Percentiles rank a stretch among this genome's conserved stretches.
Evolutionary conservation across 78 protist genomes (phyloP).

Genomic region (Dictyostelium purpureum): DNA sequence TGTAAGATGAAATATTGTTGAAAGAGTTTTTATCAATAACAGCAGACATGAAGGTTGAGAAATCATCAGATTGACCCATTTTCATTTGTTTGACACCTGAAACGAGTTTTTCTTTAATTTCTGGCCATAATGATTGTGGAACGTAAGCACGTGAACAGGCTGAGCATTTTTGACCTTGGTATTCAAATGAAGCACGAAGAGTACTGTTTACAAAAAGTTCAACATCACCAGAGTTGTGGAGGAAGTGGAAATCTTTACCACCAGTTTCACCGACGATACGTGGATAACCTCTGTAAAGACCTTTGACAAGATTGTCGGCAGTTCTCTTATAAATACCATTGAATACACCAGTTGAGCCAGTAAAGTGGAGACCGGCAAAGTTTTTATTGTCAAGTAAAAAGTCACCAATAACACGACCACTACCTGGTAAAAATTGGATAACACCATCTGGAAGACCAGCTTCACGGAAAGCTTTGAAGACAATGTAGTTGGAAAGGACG

Average conservation of each 20-base stretch:
- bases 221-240: conserved; percentile 83
- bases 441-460: conserved; percentile 98
- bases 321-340: conserved; percentile 72
- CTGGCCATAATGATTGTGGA: conserved; percentile 88
- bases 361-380: conserved; percentile 94
- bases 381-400: conserved; percentile 35
- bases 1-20: conserved; percentile 83
- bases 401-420: conserved; percentile 79
- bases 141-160: conserved; percentile 94
- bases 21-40: conserved; percentile 94
- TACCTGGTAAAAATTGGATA: conserved; percentile 92
- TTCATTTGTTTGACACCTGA: conserved; percentile 47
- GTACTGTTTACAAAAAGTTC: conserved; percentile 76
- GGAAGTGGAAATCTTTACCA: conserved; percentile 97
- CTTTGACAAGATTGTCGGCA: conserved; percentile 78
- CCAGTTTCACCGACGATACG: conserved; percentile 97
- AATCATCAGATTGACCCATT: conserved; percentile 89
- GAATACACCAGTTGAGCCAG: conserved; percentile 94
- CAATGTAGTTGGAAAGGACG: conserved; percentile 82
- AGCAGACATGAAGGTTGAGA: conserved; percentile 84
- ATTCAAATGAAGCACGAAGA: conserved; percentile 94
- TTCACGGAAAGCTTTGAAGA: conserved; percentile 90
- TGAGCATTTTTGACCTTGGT: conserved; percentile 97
- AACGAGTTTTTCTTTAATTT: conserved; percentile 69
- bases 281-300: conserved; percentile 88